Percentiles rank a stretch among this genome's conserved stretches.
phyloP scores from a whole-genome alignment of 495 filamentous ascomycete species.

The Penicillium silybi region DNA sequence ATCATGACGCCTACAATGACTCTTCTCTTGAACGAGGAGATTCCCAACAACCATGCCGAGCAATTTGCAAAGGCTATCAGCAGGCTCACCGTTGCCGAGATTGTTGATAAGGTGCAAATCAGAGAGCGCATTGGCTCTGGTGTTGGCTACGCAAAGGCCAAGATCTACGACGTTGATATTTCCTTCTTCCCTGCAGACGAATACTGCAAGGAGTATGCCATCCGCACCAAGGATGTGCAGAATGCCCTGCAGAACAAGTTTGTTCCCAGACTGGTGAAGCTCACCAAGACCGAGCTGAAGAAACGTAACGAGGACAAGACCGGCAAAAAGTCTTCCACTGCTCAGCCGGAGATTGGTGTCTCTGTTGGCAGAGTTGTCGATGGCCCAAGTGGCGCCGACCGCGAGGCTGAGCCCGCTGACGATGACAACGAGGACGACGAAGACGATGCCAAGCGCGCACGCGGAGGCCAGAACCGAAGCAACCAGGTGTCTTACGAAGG shows the following conservation, averaged over 20 bases:
- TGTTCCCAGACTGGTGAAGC: conserved; percentile 60
- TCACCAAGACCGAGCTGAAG: conserved; percentile 73
- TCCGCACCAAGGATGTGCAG: conserved; percentile 70
- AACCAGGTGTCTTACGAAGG: conserved; percentile 86
- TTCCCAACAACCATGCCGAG: conserved; percentile 65
- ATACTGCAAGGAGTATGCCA: conserved; percentile 81
- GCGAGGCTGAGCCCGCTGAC: conserved; percentile 61
- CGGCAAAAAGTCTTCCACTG: conserved; percentile 55
- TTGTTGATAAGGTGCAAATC: conserved; percentile 78
- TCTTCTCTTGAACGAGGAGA: conserved; percentile 67
- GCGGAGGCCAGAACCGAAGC: conserved; percentile 65
- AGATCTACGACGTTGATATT: conserved; percentile 79
- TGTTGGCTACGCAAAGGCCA: conserved; percentile 60
- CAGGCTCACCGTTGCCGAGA: conserved; percentile 79
- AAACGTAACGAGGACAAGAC: conserved; percentile 65
- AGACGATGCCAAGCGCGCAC: conserved; percentile 80
- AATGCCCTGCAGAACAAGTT: conserved; percentile 75
- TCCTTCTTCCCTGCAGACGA: conserved; percentile 80
- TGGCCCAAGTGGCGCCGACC: conserved; percentile 44
- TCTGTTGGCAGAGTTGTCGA: conserved; percentile 68
- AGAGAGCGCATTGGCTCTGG: conserved; percentile 71
- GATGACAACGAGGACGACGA: conserved; percentile 74
- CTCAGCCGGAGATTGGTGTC: conserved; percentile 77
- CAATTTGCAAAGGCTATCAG: conserved; percentile 89
- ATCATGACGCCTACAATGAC: conserved; percentile 95